Evolutionary conservation across 2,329 filamentous ascomycete genomes (phyloP).

Genomic region (Gremmenia infestans): DNA sequence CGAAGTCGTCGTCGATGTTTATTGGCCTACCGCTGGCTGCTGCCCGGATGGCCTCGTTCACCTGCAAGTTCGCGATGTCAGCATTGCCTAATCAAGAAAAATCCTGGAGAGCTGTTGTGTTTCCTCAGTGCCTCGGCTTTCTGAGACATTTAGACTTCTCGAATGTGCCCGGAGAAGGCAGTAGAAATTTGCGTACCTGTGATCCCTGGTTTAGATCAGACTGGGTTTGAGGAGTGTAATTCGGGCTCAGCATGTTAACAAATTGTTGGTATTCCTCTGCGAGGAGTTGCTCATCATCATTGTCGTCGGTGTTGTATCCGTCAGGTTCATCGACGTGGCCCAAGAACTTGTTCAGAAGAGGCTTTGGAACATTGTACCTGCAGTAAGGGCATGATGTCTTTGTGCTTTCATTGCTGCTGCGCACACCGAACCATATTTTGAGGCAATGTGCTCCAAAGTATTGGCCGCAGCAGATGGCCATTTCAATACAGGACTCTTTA

Average conservation of each 20-base stretch:
- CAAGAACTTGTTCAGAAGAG: constrained; percentile 14
- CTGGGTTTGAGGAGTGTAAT: not conserved
- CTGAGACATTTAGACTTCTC: not conserved
- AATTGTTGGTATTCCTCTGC: not conserved
- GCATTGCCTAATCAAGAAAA: too few relatives aligned
- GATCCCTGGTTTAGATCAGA: not conserved
- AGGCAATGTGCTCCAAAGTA: constrained; percentile 19
- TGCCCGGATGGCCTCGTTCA: too few relatives aligned
- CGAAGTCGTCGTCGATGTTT: not conserved
- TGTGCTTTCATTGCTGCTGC: not conserved
- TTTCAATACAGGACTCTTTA: constrained; percentile 11
- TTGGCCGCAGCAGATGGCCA: constrained; percentile 23
- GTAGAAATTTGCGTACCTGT: not conserved
- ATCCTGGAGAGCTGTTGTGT: too few relatives aligned
- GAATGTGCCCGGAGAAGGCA: not conserved
- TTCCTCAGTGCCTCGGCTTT: not conserved
- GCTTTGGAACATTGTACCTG: constrained; percentile 9
- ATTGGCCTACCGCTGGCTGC: not conserved
- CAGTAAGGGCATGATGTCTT: constrained; percentile 16
- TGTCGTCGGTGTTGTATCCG: not conserved
- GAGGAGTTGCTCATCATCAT: not conserved
- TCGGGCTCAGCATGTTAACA: not conserved
- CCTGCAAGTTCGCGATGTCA: too few relatives aligned
- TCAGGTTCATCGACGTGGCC: not conserved
- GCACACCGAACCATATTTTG: constrained; percentile 11